These are phyloP conservation scores for Pseudopyrenochaeta lycopersici DNA, from an alignment of 2,329 filamentous ascomycete species.

Conservation along the genomic window DNA sequence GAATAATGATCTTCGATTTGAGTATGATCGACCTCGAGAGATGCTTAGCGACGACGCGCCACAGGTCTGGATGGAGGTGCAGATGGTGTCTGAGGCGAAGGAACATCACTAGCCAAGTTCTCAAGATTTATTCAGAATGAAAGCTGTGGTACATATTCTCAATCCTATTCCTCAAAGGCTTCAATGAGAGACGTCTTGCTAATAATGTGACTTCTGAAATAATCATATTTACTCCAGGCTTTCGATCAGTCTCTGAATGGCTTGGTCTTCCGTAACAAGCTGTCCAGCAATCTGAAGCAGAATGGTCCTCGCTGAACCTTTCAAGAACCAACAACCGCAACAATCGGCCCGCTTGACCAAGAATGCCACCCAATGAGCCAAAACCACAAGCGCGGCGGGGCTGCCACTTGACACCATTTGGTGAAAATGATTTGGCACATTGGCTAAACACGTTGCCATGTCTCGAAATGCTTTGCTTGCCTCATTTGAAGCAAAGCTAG, in stretches of 20 bases:
- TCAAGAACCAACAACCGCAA: constrained; percentile 31
- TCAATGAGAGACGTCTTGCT: no score
- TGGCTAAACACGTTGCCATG: constrained; percentile 30
- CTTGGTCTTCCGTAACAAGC: neutral
- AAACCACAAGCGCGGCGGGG: constrained; percentile 32
- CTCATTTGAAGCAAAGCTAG: constrained; percentile 21
- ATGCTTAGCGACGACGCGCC: no score
- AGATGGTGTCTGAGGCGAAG: no score
- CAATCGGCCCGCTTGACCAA: constrained; percentile 22
- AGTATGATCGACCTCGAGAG: no score
- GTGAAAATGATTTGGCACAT: constrained; percentile 25
- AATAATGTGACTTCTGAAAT: no score
- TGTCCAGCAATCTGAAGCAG: neutral
- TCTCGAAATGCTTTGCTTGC: constrained; percentile 13
- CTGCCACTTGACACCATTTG: constrained; percentile 19
- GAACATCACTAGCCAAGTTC: no score
- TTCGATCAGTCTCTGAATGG: neutral
- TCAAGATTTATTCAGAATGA: no score
- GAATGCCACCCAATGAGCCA: constrained; percentile 33
- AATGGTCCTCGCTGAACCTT: neutral
- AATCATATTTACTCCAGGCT: neutral
- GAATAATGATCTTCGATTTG: no score
- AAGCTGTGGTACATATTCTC: no score
- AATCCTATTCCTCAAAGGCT: no score
- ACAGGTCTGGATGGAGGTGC: no score